phyloP scores from a whole-genome alignment of 2,329 filamentous ascomycete species.

The Cordyceps militaris region DNA sequence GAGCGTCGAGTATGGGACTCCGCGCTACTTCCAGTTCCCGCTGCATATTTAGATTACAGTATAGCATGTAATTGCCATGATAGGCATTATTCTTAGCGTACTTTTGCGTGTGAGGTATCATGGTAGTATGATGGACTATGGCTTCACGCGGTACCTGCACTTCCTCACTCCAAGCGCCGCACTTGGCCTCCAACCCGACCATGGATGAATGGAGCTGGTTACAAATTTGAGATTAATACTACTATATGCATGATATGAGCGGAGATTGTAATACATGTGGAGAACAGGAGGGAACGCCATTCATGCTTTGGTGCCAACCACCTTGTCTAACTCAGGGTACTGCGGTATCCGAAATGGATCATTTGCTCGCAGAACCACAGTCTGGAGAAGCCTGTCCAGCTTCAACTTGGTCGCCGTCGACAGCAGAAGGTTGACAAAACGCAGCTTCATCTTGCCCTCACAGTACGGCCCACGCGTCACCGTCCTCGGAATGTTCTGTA shows the following conservation, averaged over 20 bases:
- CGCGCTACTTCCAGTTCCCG: neutral
- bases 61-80: neutral
- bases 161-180: slow-evolving; percentile 8
- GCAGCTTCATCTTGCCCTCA: neutral
- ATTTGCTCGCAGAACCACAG: neutral
- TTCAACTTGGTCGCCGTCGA: neutral
- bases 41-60: neutral
- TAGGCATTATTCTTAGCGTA: too few species aligned
- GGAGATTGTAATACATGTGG: neutral
- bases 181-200: neutral
- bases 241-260: neutral
- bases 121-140: too few species aligned
- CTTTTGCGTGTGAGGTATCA: too few species aligned
- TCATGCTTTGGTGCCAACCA: neutral
- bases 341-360: slow-evolving; percentile 4
- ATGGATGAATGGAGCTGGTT: neutral
- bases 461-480: neutral
- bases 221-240: neutral
- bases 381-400: neutral
- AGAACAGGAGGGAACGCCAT: neutral
- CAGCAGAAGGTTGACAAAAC: neutral
- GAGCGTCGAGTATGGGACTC: neutral
- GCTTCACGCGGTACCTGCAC: slow-evolving; percentile 3
- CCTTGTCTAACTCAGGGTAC: neutral
- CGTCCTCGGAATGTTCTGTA: neutral